These are phyloP conservation scores for Rhododendron ovatum DNA, from an alignment of 148 eudicot species.

Conservation along the genomic window DNA sequence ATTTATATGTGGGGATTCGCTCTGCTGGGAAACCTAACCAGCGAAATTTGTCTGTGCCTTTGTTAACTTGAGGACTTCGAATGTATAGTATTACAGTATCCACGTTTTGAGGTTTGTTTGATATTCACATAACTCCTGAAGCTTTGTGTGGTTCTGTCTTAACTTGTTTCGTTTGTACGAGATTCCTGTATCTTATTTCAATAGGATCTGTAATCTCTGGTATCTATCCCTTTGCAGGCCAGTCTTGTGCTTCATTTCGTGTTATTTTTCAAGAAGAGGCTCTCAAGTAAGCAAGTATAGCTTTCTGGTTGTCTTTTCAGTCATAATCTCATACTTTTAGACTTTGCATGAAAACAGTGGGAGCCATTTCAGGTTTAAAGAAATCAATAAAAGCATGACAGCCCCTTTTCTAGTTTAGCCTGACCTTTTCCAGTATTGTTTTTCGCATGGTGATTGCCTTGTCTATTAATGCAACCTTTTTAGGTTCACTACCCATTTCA, in stretches of 20 bases:
- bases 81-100: background rate
- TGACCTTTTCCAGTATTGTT: background rate
- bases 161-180: background rate
- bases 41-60: background rate
- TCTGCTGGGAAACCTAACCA: background rate
- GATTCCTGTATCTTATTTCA: background rate
- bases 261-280: constrained; percentile 87
- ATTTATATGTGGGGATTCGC: background rate
- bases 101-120: background rate
- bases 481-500: background rate
- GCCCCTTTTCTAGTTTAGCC: background rate
- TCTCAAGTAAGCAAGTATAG: constrained; percentile 56
- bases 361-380: background rate
- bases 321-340: background rate
- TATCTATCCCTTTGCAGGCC: constrained; percentile 46
- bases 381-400: background rate
- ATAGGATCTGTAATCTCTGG: background rate
- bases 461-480: background rate
- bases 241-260: constrained; percentile 68
- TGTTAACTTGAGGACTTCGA: background rate
- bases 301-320: constrained; percentile 1
- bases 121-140: background rate
- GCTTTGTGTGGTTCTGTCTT: constrained; percentile 1
- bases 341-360: background rate
- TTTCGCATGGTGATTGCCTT: background rate